phyloP scores from a whole-genome alignment of 148 eudicot species.

The Fagopyrum homotropicum region DNA sequence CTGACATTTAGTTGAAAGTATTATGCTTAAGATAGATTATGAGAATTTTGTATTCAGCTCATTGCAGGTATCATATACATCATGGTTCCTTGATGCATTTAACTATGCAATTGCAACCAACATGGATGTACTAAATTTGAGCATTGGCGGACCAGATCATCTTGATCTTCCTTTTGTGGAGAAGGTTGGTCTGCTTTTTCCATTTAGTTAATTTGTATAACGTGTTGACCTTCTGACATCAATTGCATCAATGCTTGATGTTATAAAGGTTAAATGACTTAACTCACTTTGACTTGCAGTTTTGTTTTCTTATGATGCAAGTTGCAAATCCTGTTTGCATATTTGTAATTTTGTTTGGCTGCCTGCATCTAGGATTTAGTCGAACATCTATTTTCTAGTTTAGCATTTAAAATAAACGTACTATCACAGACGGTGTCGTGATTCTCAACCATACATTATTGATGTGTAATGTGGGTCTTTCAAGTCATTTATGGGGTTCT shows the following conservation, averaged over 20 bases:
- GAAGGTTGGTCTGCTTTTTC: constrained; percentile 31
- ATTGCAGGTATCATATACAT: constrained; percentile 99
- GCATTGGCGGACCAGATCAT: constrained; percentile 97
- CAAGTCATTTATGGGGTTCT: not conserved
- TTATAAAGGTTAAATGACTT: not conserved
- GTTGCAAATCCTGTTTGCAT: not conserved
- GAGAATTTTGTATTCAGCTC: constrained; percentile 92
- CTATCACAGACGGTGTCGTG: not conserved
- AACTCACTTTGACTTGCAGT: not conserved
- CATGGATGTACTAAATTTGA: constrained; percentile 94
- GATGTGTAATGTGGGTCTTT: not conserved
- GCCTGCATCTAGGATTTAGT: not conserved
- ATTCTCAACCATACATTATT: not conserved
- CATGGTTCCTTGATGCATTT: constrained; percentile 99
- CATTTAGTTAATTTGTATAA: not conserved
- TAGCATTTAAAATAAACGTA: not conserved
- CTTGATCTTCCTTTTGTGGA: constrained; percentile 98
- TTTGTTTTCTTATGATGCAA: not conserved
- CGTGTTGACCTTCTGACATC: not conserved
- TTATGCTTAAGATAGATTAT: constrained; percentile 34
- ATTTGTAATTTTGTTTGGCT: not conserved
- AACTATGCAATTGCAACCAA: constrained; percentile 97
- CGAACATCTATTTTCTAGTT: not conserved
- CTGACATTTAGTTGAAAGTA: constrained; percentile 10
- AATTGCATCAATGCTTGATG: not conserved